Conservation (phyloP, 108 stramenopile species). For the Skeletonema menzelii region DNA sequence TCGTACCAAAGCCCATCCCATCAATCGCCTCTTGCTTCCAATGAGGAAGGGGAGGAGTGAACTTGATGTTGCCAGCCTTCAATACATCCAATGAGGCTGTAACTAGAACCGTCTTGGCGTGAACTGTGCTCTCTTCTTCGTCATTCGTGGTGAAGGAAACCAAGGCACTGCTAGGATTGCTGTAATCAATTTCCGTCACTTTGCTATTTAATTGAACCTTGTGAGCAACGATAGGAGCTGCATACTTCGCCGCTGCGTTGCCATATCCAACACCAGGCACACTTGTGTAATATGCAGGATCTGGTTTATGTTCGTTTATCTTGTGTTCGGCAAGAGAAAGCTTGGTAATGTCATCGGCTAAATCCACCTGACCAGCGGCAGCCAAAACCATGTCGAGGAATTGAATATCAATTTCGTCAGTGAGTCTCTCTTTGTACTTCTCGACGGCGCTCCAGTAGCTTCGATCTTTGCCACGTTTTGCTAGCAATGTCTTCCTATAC, state of each 20-base stretch:
- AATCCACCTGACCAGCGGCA: too few relatives aligned
- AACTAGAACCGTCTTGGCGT: constrained; percentile 35
- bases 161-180: neutral
- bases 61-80: constrained; percentile 50
- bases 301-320: too few relatives aligned
- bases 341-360: too few relatives aligned
- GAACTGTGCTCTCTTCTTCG: neutral
- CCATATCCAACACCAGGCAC: constrained; percentile 19
- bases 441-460: too few relatives aligned
- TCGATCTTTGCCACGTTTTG: too few relatives aligned
- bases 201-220: constrained; percentile 10
- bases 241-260: neutral
- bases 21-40: constrained; percentile 55
- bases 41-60: constrained; percentile 52
- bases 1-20: constrained; percentile 52
- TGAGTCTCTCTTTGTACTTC: too few relatives aligned
- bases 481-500: too few relatives aligned
- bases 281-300: constrained; percentile 6
- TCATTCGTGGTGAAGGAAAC: neutral
- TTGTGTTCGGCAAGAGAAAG: too few relatives aligned
- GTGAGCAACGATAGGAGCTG: neutral
- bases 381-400: too few relatives aligned
- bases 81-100: constrained; percentile 73
- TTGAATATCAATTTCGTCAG: too few relatives aligned
- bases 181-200: constrained; percentile 8